Evolutionary conservation across 441 rosid genomes (phyloP).

Genomic region (Rhodomyrtus psidioides): DNA sequence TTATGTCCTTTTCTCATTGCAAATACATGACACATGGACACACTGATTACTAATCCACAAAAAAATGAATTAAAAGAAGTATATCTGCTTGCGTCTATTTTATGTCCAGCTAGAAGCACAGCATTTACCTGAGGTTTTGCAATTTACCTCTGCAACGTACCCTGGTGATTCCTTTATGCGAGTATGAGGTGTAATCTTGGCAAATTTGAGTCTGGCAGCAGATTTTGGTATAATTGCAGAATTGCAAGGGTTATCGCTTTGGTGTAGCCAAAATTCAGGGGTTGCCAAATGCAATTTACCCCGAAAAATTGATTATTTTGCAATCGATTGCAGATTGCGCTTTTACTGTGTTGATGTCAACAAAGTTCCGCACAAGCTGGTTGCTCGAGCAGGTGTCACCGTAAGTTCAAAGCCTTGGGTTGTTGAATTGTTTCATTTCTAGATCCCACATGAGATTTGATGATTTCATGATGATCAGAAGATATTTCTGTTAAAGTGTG

Average conservation of each 20-base stretch:
- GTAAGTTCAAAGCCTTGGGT: constrained; percentile 34
- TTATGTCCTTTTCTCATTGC: background rate
- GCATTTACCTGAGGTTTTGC: background rate
- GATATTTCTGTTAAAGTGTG: background rate
- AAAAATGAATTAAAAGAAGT: background rate
- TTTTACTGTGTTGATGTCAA: constrained; percentile 78
- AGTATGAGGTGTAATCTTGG: background rate
- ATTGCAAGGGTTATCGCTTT: background rate
- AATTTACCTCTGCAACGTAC: background rate
- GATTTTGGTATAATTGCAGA: background rate
- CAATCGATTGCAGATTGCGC: constrained; percentile 39
- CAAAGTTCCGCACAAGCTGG: constrained; percentile 65
- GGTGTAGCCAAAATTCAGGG: background rate
- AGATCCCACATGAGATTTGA: background rate
- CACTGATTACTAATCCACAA: background rate
- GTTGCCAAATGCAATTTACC: background rate
- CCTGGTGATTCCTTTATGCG: background rate
- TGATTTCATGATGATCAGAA: background rate
- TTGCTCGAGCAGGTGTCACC: constrained; percentile 68
- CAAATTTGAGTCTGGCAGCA: background rate
- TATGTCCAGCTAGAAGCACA: background rate
- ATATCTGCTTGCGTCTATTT: background rate
- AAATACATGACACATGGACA: background rate
- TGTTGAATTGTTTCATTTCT: background rate
- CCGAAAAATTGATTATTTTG: background rate